Base-by-base conservation (phyloP, 2,329 filamentous ascomycete genomes). In the Fusarium newnesense region DNA sequence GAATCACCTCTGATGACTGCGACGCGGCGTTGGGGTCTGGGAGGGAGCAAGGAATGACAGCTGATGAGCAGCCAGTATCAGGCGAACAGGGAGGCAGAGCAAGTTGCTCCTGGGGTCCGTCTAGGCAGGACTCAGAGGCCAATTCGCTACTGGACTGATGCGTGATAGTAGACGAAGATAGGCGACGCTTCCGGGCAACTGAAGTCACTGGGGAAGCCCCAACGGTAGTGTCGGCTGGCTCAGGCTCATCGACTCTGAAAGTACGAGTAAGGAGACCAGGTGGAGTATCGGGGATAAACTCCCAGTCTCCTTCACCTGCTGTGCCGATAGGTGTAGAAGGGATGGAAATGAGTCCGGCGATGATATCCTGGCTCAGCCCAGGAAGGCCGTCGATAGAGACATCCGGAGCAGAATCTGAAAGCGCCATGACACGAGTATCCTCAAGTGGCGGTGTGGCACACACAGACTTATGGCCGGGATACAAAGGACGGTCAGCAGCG, bases 241-340 rank as follows among this genome's bases (percentile, higher is more conserved):
- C 21, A 19, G 19, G 19, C 1, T 21, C 11, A 2, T 40, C 39
- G 11, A 19, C 7, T 40, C 1, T 21, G 19, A 21, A 7, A 40
- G 11, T 9, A 12, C 11, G 13, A 21, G 39, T 21, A 1, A 1
- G 7, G 12, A 40, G 19, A 0, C 19, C 19, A 13, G 39, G 39
- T 13, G 39, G 39, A 21, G 39, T 40, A 40, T 40, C 19, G 11
- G 39, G 39, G 19, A 40, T 21, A 2, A 40, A 40, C 4, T 40
- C 39, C 39, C 39, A 40, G 19, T 40, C 39, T 10, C 13, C 19
- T 40, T n/a, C 39, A 18, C 39, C 39, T 11, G 13, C 39, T 40
- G 39, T 21, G 18, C 39, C 19, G 19, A 40, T 21, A 40, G 39
- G 39, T 21, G 39, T 40, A 40, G 39, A 40, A 40, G 39, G 39